Evolutionary conservation across 495 filamentous ascomycete species (phyloP), one percentile per base, ranked within the genome.

Genomic region (Usnea hakonensis): DNA sequence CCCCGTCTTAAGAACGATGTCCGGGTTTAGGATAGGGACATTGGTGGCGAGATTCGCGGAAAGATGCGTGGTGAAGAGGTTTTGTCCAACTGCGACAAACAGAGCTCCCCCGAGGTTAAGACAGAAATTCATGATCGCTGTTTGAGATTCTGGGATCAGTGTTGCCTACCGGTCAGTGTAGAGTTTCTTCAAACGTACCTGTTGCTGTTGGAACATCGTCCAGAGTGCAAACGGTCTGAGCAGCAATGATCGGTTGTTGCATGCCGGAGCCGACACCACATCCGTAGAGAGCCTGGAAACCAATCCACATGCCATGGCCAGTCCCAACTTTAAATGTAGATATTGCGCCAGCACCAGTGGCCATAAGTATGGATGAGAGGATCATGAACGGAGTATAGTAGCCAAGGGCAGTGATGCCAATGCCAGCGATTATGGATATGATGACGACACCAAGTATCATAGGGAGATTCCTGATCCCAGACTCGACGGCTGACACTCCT

Each of bases 351-450:
- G 79, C 82, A 23, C 89, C 91, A 66, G 92, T 75, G 8, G 87
- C 69, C 48, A 78, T 72, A 30, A 95, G 54, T 37, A 85, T 72
- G 6, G 84, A 74, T 0, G 82, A 79, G 28, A 77, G 57, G 55
- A 89, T 77, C 79, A 93, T 86, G 68, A 86, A 88, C 0, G 89
- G 89, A 0, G 84, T 81, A 74, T 92, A 92, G 73, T 93, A 90
- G 5, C 91, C 90, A 43, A 85, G 70, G 0, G 75, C 66, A 2
- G 84, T 84, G 58, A 90, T 81, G 9, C 79, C 63, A 3, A 71
- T 75, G n/a, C 91, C 90, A 0, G 80, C 73, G 2, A 84, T 26
- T 17, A 95, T 77, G 3, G 84, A 83, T 43, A 79, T 68, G 23
- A 92, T 53, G 19, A 89, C 84, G 5, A 85, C 72, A 4, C 73